phyloP scores from a whole-genome alignment of 352 stramenopile species.

The Phytopythium boreale region DNA sequence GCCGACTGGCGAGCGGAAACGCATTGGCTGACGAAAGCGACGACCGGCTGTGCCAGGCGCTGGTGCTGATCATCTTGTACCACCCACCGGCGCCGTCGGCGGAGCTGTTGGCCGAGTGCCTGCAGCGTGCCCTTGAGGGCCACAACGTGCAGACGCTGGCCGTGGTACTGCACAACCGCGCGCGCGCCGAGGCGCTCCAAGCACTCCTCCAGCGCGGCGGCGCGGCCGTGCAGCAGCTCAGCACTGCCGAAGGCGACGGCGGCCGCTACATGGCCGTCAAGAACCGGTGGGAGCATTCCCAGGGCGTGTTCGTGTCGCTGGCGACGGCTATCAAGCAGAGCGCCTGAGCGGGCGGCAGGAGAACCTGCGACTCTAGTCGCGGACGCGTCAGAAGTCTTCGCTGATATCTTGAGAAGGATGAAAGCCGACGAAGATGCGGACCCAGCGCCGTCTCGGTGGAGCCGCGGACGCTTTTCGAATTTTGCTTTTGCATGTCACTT shows the following conservation, averaged over 20 bases:
- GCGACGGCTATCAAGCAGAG: constrained; percentile 78
- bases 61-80: constrained; percentile 81
- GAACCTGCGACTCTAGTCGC: too few relatives aligned
- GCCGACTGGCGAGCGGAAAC: constrained; percentile 18
- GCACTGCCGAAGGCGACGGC: constrained; percentile 12
- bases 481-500: not conserved
- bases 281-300: constrained; percentile 56
- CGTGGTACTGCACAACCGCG: constrained; percentile 73
- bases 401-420: too few relatives aligned
- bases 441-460: not conserved
- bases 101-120: constrained; percentile 62
- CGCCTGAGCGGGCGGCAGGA: constrained; percentile 19
- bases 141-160: constrained; percentile 60
- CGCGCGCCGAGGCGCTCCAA: constrained; percentile 67
- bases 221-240: constrained; percentile 43
- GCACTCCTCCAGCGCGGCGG: constrained; percentile 70
- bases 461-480: not conserved
- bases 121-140: constrained; percentile 49
- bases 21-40: constrained; percentile 30
- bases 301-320: constrained; percentile 69
- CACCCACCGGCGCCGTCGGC: constrained; percentile 64
- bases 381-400: too few relatives aligned
- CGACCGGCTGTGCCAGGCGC: constrained; percentile 69
- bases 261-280: constrained; percentile 38
- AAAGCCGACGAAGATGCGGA: not conserved